These are phyloP conservation scores for Podospora appendiculata DNA, from an alignment of 495 filamentous ascomycete genomes.

Conservation along the genomic window DNA sequence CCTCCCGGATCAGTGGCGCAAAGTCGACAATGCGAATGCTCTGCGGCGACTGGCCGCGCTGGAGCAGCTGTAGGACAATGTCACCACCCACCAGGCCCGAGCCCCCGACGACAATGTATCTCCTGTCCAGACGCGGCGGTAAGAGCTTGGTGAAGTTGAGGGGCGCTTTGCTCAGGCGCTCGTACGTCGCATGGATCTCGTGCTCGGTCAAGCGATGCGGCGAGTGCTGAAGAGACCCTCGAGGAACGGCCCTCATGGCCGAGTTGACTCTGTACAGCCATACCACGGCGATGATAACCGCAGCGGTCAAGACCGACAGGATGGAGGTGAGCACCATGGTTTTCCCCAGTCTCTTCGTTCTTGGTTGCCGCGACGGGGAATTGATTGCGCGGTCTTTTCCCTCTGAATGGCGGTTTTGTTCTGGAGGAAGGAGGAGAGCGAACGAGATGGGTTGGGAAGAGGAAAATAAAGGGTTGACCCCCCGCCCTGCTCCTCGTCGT, in stretches of 20 bases:
- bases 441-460: too few species aligned
- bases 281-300: constrained; percentile 22
- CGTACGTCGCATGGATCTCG: constrained; percentile 40
- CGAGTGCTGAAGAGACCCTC: constrained; percentile 30
- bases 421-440: too few species aligned
- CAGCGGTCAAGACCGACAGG: not conserved
- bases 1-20: constrained; percentile 28
- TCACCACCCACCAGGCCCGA: constrained; percentile 52
- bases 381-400: too few species aligned
- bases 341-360: not conserved
- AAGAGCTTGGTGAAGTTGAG: constrained; percentile 40
- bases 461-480: too few species aligned
- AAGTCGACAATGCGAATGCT: constrained; percentile 51
- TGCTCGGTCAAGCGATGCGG: constrained; percentile 47
- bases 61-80: constrained; percentile 46
- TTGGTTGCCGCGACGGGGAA: too few species aligned
- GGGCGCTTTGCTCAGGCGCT: constrained; percentile 35
- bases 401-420: too few species aligned
- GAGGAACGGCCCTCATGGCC: constrained; percentile 40
- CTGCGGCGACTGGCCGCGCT: constrained; percentile 44
- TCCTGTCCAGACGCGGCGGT: constrained; percentile 44
- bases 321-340: not conserved
- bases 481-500: too few species aligned
- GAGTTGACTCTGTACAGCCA: constrained; percentile 47
- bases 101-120: constrained; percentile 53